These are phyloP conservation scores for Tillandsia leiboldiana DNA, from an alignment of 176 grass and related monocot genomes.

Conservation along the genomic window DNA sequence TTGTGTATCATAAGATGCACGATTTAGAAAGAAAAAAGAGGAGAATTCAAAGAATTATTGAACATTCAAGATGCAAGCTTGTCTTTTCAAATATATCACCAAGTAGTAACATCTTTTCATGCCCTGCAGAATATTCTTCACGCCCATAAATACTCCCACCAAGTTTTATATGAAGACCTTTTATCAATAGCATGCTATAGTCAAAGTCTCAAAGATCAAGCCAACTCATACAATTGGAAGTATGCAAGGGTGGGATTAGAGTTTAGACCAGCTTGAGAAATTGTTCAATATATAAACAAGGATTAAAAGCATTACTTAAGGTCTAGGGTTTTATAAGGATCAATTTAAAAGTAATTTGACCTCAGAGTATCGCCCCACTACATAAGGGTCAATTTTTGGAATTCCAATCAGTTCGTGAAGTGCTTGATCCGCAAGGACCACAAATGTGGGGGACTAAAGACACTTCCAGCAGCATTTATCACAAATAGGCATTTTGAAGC, in stretches of 20 bases:
- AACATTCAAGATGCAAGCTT: not conserved
- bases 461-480: not conserved
- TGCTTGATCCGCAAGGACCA: not conserved
- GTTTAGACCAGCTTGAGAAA: not conserved
- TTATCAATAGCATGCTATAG: not conserved
- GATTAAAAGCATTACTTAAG: not conserved
- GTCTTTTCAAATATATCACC: not conserved
- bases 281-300: not conserved
- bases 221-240: not conserved
- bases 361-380: too few species aligned
- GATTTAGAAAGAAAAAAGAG: slow-evolving; percentile 16
- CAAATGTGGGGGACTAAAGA: not conserved
- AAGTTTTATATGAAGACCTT: too few species aligned
- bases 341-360: not conserved
- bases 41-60: slow-evolving; percentile 3
- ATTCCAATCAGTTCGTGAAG: not conserved
- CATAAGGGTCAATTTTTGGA: too few species aligned
- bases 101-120: not conserved
- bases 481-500: not conserved
- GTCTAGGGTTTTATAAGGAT: not conserved
- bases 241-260: not conserved
- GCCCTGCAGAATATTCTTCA: too few species aligned
- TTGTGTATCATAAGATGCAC: slow-evolving; percentile 9
- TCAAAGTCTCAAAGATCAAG: not conserved
- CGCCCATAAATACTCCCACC: too few species aligned